Conservation (phyloP, 2,329 filamentous ascomycete species). For the Curvularia spicifera region DNA sequence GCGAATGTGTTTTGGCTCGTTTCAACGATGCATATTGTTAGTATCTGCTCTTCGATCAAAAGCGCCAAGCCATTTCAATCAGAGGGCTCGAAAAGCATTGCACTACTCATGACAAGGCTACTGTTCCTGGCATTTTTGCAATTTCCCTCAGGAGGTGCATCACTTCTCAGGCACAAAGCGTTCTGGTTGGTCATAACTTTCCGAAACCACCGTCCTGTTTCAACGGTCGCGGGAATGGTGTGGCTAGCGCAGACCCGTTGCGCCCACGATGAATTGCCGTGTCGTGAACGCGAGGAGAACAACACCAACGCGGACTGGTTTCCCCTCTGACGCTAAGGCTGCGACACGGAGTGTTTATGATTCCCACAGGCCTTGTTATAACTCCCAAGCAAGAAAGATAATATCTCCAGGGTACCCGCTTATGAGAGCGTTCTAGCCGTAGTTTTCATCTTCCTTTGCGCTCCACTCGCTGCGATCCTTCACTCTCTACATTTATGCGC, state of each 20-base stretch:
- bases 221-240: constrained; percentile 12
- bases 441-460: constrained; percentile 1
- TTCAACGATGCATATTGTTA: not conserved
- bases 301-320: constrained; percentile 2
- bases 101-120: not conserved
- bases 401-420: not conserved
- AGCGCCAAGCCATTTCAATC: not conserved
- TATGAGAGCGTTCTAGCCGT: constrained; percentile 1
- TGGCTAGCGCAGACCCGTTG: constrained; percentile 10
- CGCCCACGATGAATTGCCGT: constrained; percentile 4
- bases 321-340: constrained; percentile 4
- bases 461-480: constrained; percentile 1
- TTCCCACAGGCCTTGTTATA: not conserved
- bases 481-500: not conserved
- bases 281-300: constrained; percentile 5
- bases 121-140: constrained; percentile 5
- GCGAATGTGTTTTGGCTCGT: not conserved
- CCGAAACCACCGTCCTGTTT: constrained; percentile 21
- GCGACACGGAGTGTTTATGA: constrained; percentile 10
- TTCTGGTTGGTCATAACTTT: constrained; percentile 11
- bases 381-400: not conserved
- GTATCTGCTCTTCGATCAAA: not conserved
- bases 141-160: not conserved
- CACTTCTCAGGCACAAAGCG: constrained; percentile 4
- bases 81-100: not conserved